Percentiles rank a stretch among this genome's conserved stretches.
phyloP scores from a whole-genome alignment of 345 rosid genomes.

The Combretum micranthum region DNA sequence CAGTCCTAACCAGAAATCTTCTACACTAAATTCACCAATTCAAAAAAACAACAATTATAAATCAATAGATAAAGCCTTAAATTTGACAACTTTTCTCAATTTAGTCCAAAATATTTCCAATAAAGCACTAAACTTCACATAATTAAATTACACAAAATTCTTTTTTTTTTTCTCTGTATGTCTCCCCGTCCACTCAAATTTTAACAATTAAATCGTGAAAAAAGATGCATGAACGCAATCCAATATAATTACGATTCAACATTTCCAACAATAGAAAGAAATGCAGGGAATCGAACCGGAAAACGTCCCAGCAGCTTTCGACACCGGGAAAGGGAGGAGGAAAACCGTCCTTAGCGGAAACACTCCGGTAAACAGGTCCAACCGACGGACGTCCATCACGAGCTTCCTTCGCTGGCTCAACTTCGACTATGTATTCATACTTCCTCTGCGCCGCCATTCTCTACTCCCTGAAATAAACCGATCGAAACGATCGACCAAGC shows the following conservation, averaged over 20 bases:
- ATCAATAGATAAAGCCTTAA: too few species aligned
- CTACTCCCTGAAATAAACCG: background rate
- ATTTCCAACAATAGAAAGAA: conserved; percentile 3
- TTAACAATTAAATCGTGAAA: background rate
- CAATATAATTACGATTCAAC: background rate
- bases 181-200: too few species aligned
- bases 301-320: conserved; percentile 93
- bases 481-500: too few species aligned
- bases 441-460: conserved; percentile 34
- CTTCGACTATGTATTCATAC: conserved; percentile 60
- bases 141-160: too few species aligned
- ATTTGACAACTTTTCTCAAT: too few species aligned
- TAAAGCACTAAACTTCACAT: too few species aligned
- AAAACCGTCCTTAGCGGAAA: conserved; percentile 66
- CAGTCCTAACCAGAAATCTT: too few species aligned
- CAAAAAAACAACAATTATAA: too few species aligned
- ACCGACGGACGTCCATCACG: conserved; percentile 58
- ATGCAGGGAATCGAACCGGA: conserved; percentile 44
- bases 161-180: too few species aligned
- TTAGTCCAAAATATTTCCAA: too few species aligned
- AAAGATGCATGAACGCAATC: background rate
- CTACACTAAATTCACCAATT: too few species aligned
- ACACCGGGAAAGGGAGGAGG: conserved; percentile 67
- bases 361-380: conserved; percentile 86
- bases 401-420: conserved; percentile 65